These are phyloP conservation scores for Hordeum pubiflorum DNA, from an alignment of 202 grass and related monocot genomes.

Conservation along the genomic window DNA sequence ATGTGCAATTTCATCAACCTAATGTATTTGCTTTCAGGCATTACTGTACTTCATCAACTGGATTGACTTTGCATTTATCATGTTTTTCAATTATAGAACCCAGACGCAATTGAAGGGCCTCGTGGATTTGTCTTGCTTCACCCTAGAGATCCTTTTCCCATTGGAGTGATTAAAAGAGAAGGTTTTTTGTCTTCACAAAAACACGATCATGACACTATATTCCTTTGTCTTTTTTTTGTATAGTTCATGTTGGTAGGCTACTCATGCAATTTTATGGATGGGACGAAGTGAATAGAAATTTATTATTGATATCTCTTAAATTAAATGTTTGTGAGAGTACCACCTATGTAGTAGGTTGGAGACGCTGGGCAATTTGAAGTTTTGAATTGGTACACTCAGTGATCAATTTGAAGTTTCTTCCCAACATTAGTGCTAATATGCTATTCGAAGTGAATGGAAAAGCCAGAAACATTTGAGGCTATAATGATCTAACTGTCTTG, in stretches of 20 bases:
- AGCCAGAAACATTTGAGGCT: background rate
- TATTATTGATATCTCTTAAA: background rate
- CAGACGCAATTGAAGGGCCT: conserved; percentile 53
- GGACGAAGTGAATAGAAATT: background rate
- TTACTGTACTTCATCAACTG: background rate
- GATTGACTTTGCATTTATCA: background rate
- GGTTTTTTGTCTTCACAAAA: conserved; percentile 27
- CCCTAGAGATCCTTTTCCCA: conserved; percentile 45
- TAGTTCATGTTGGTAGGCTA: background rate
- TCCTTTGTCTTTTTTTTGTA: background rate
- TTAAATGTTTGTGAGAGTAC: background rate
- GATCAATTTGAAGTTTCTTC: background rate
- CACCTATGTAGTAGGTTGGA: background rate
- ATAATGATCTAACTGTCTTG: background rate
- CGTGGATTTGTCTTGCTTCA: conserved; percentile 50
- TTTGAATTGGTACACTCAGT: background rate
- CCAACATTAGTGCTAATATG: background rate
- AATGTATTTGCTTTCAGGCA: background rate
- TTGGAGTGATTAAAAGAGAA: conserved; percentile 69
- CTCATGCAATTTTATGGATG: background rate
- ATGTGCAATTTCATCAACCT: background rate
- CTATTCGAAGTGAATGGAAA: background rate
- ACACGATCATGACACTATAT: background rate
- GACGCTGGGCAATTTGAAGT: background rate
- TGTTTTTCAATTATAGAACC: conserved; percentile 40